Evolutionary conservation across 1,284 basidiomycete genomes (phyloP).

Genomic region (Austroboletus sp.): DNA sequence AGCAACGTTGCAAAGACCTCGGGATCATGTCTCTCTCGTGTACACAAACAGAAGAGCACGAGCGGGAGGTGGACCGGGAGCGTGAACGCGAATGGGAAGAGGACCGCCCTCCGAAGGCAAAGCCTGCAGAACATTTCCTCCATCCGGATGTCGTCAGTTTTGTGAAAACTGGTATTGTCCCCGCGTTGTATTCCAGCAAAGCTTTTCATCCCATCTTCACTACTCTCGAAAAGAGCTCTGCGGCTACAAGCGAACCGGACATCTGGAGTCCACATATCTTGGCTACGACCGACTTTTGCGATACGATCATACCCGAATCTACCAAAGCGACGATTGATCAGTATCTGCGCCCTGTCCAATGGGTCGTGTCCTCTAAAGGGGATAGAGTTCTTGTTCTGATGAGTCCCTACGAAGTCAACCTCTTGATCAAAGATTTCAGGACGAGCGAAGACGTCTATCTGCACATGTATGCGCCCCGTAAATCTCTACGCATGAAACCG

Average conservation of each 20-base stretch:
- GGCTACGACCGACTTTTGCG: background rate
- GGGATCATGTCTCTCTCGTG: background rate
- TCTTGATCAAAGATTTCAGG: background rate
- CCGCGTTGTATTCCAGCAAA: too few species aligned
- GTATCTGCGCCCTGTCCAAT: background rate
- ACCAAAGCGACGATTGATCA: background rate
- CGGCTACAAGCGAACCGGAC: too few species aligned
- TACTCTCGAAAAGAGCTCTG: too few species aligned
- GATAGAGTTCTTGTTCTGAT: background rate
- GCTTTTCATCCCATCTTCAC: too few species aligned
- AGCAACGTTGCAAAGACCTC: background rate
- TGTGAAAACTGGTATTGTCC: too few species aligned
- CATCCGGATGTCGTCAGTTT: too few species aligned
- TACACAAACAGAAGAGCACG: too few species aligned
- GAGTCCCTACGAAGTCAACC: background rate
- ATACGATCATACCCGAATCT: background rate
- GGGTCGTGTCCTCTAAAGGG: background rate
- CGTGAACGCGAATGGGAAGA: too few species aligned
- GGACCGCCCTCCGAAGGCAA: too few species aligned
- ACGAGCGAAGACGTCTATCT: background rate
- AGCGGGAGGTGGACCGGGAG: too few species aligned
- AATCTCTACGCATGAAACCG: background rate
- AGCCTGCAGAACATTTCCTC: too few species aligned
- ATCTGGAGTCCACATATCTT: background rate
- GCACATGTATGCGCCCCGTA: background rate